Conservation (phyloP, 2,329 filamentous ascomycete genomes). For the Exophiala sp. region DNA sequence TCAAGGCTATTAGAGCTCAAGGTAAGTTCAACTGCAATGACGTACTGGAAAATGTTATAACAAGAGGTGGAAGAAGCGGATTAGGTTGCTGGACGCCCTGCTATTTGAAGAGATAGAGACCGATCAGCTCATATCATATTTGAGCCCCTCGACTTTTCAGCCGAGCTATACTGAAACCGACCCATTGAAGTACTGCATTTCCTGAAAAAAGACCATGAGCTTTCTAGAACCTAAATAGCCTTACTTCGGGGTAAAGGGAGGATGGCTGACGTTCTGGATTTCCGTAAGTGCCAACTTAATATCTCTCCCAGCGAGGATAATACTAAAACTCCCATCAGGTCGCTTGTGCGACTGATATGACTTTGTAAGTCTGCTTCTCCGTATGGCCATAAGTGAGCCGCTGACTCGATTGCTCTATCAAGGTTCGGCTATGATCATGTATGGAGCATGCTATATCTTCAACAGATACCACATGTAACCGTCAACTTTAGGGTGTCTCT, state of each 20-base stretch:
- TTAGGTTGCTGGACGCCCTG: too few species aligned
- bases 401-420: not conserved
- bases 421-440: slow-evolving; percentile 29
- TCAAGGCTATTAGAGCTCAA: not conserved
- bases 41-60: too few species aligned
- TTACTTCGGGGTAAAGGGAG: slow-evolving; percentile 40
- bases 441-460: slow-evolving; percentile 28
- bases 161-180: too few species aligned
- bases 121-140: too few species aligned
- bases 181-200: not conserved
- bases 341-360: slow-evolving; percentile 47
- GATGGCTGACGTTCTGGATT: slow-evolving; percentile 54
- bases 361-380: slow-evolving; percentile 32
- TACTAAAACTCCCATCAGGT: slow-evolving; percentile 26
- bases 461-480: too few species aligned
- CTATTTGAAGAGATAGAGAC: too few species aligned
- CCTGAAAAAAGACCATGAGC: slow-evolving; percentile 12
- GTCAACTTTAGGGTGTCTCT: slow-evolving; percentile 15
- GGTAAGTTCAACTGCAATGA: too few species aligned
- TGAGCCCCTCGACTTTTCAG: too few species aligned
- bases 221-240: slow-evolving; percentile 29
- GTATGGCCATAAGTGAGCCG: not conserved
- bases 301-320: slow-evolving; percentile 13
- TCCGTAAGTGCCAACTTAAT: slow-evolving; percentile 34
- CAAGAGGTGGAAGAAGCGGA: too few species aligned